Evolutionary conservation across 768 basidiomycete species (phyloP), one percentile per base, ranked within the genome.

Genomic region (Lactarius pseudohatsudake): DNA sequence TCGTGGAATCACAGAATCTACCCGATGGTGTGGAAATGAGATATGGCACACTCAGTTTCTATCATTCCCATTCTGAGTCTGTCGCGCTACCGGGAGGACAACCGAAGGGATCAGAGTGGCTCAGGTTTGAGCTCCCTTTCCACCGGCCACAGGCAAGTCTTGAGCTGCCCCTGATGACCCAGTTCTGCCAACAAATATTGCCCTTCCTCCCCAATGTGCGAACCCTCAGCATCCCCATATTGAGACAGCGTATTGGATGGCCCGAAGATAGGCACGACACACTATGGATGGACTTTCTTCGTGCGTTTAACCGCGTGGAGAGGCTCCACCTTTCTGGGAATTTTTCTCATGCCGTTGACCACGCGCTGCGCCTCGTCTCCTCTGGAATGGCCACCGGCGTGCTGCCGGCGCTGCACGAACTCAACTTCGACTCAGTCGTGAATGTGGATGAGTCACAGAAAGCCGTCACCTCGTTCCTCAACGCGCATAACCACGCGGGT

Each of bases 331-430:
- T 57, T 7, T 32, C 32, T 32, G 32, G 32, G 32, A 7, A 7
- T 7, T 32, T 7, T 7, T 32, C 32, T 32, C 32, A 32, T 32
- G 7, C 32, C 32, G 8, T 32, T 6, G 32, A 8, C 32, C 0
- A 32, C 32, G 62, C 32, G 43, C 41, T 64, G 43, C 45, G 26
- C 18, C 30, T 5, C 40, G 36, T 58, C n/a, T 20, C 63, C 43
- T 2, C 9, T 20, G 34, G 36, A 30, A 26, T 22, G 28, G n/a
- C 28, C 34, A 34, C 26, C 15, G 45, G 47, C 8, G 63, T 58
- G 34, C 36, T 58, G 22, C 63, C 63, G n/a, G 57, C 45, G 7
- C 36, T 64, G 34, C 57, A 36, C 22, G 63, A 50, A 38, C 63
- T 64, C 36, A 16, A 28, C 28, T 30, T 64, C 38, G 41, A 36